Percentiles rank a stretch among this genome's conserved stretches.
Evolutionary conservation across 1,284 basidiomycete species (phyloP).

Genomic region (Irpex sp.): DNA sequence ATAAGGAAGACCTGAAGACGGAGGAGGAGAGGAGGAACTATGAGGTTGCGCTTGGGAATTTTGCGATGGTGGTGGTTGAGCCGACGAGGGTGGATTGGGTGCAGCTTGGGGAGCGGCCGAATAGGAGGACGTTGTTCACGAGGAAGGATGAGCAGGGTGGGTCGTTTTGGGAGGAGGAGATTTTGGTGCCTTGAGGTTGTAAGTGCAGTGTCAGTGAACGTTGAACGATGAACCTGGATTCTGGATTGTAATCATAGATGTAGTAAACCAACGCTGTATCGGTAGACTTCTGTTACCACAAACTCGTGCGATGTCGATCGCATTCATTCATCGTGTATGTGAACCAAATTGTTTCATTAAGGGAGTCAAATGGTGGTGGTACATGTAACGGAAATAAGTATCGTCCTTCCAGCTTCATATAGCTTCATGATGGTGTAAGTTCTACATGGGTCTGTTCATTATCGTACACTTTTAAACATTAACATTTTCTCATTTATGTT

Average conservation of each 20-base stretch:
- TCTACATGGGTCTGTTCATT: background rate
- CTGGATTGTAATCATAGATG: background rate
- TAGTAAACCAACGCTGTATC: background rate
- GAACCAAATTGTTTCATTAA: background rate
- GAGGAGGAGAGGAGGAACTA: conserved; percentile 38
- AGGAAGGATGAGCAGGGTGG: conserved; percentile 25
- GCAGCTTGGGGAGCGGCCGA: conserved; percentile 48
- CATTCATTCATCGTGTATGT: background rate
- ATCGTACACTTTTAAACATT: background rate
- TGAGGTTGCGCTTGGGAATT: conserved; percentile 51
- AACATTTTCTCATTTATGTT: background rate
- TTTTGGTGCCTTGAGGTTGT: conserved; percentile 57
- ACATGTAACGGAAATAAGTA: background rate
- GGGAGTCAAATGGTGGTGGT: background rate
- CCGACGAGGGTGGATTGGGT: conserved; percentile 58
- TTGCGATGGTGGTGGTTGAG: conserved; percentile 60
- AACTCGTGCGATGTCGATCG: too few relatives aligned
- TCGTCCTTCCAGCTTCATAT: too few relatives aligned
- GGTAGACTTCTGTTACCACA: too few relatives aligned
- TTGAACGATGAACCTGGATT: too few relatives aligned
- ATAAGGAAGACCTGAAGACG: conserved; percentile 36
- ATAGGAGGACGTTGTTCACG: conserved; percentile 50
- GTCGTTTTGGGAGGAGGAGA: conserved; percentile 45
- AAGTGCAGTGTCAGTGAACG: too few relatives aligned
- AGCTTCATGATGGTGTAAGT: background rate